These are phyloP conservation scores for Mycena filopes DNA, from an alignment of 768 basidiomycete species.

Conservation along the genomic window DNA sequence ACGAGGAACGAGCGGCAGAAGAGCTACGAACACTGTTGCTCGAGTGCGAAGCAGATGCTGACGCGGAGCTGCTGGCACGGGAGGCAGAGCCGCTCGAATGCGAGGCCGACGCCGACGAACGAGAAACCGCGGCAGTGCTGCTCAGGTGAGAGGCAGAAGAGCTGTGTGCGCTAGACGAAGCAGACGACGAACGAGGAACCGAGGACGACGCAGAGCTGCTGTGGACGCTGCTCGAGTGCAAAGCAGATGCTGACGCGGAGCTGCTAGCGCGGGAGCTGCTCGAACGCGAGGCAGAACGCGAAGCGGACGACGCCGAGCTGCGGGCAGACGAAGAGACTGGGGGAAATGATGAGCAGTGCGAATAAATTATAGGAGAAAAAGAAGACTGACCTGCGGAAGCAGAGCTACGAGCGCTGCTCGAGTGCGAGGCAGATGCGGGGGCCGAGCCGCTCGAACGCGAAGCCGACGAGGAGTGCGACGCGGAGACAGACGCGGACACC, in stretches of 20 bases:
- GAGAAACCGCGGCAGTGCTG: not conserved
- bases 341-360: not conserved
- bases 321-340: conserved; percentile 1
- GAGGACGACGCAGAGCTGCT: conserved; percentile 3
- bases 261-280: not conserved
- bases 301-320: not conserved
- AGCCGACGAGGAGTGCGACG: not conserved
- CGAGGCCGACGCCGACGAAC: no score
- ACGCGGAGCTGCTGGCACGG: no score
- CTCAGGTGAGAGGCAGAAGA: no score
- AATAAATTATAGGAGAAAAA: not conserved
- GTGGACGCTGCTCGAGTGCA: no score
- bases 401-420: not conserved
- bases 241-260: not conserved
- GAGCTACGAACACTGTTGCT: no score
- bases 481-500: not conserved
- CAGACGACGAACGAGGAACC: not conserved
- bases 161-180: no score
- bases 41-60: no score
- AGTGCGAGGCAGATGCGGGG: not conserved
- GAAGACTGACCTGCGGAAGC: not conserved
- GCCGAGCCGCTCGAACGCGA: no score
- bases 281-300: not conserved
- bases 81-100: no score
- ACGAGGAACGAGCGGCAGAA: no score